Base-by-base conservation (phyloP, 257 asterid genomes). In the Solanum paucissectum region DNA sequence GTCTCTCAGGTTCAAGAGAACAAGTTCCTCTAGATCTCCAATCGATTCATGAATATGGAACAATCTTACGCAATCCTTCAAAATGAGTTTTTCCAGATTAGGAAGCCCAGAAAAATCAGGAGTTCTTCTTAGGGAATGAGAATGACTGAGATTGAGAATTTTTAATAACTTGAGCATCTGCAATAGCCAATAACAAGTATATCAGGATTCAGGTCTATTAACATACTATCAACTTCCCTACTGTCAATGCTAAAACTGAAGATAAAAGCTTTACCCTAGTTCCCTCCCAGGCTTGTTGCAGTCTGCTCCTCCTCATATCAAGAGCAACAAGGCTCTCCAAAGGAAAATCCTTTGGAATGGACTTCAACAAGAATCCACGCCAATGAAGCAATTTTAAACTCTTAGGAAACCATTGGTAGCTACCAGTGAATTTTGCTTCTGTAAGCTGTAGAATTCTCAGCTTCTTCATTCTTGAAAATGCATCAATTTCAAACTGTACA, bases 41-140 rank as follows among this genome's bases (percentile, higher is more conserved):
- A 87, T 69, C 1, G 89, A 87, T 71, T 87, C 89, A 87, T 87
- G 84, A 34, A 87, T 44, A 77, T 83, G 55, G 37, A 7, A 42
- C 87, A 87, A 25, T 34, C 83, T 87, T 49, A 71, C 18, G 1
- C 89, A 87, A 52, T 87, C 83, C 42, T 83, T 87, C 27, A 87
- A 83, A 14, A 87, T 83, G 74, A 87, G 64, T n/a, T 14, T 87
- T 34, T 87, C 37, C 52, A 87, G 84, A 76, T 60, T 87, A 33
- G 88, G 88, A 62, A 87, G 86, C 49, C 86, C 79, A 13, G 75
- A 86, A 86, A 86, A 46, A 49, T 40, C 72, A 68, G 88, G 64
- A 46, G 44, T 86, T 42, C 37, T 21, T 36, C 27, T 36, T 14
- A 86, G 79, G 46, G 29, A 33, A 37, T 86, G 83, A 21, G 71